Base-by-base conservation (phyloP, 2,329 filamentous ascomycete genomes). In the Colletotrichum sp. region DNA sequence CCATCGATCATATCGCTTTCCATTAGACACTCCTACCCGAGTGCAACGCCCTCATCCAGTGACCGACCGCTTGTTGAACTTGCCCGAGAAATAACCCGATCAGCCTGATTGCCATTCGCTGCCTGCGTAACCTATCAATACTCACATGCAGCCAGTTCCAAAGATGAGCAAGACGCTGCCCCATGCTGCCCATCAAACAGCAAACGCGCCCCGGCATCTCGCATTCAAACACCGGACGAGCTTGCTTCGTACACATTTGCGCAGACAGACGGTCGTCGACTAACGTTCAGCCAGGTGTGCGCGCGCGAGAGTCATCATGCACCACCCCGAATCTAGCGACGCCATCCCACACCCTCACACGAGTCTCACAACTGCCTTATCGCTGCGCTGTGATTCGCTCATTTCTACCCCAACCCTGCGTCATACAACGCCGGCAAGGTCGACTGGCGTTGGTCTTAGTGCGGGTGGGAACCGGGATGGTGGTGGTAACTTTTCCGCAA, bases 291-390 rank as follows among this genome's bases (percentile, higher is more conserved):
- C 59, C 70, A 54, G 27, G 54, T 59, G 61, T 54, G 36, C 58
- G 36, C 58, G 68, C 27, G 21, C 43, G 43, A 70, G 62, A 66
- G 62, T 74, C 68, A 66, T 67, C 69, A 66, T 74, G 68, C 72
- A 74, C 68, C 71, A 71, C 29, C 62, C 62, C 34, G 47, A 59
- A 66, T 64, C 47, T 29, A 74, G 63, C 62, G 31, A 58, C 62
- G 68, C 71, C 71, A 55, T 73, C 57, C 59, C 62, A 66, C 72
- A 72, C 47, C 62, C 34, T 58, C 29, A 47, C 38, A 51, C n/a
- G 29, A 24, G 68, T 73, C 72, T 74, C 68, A 66, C 31, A 72
- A 33, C 8, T 33, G 36, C n/a, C 72, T 74, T 74, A 74, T 74
- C 72, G 72, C 68, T 29, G 33, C 15, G 7, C 51, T 61, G 29